Evolutionary conservation across 2,329 filamentous ascomycete genomes (phyloP), one percentile per base, ranked within the genome.

Genomic region (Pestalotiopsis fici): DNA sequence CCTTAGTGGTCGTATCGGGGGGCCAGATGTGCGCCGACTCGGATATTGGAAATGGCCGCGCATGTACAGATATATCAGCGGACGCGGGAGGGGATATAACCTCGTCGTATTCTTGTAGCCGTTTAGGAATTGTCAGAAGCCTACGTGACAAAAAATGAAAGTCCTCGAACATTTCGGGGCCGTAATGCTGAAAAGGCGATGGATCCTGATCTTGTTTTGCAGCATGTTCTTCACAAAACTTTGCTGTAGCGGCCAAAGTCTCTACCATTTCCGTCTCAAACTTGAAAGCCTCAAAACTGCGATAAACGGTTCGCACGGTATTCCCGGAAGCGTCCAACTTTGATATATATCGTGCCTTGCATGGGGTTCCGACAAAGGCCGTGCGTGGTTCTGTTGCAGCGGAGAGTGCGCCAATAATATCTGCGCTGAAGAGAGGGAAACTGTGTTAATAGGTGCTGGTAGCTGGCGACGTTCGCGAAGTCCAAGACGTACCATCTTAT

Each of bases 391-490:
- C 69, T 2, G 74, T 70, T 5, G 72, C 77, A 3, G 80, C 72
- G 6, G 75, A 70, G 21, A 74, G 72, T 31, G 79, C 77, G 9
- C 79, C 79, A 70, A 76, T 76, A 55, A 80, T 73, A 61, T 81
- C 79, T 63, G 78, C 78, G 67, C 78, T 80, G 65, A 62, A 47
- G 27, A 23, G 13, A 21, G 35, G 12, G n/a, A 54, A 39, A 54
- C 2, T 18, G 31, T 4, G 27, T 35, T 37, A 31, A 28, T 57
- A n/a, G n/a, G 3, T 35, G 15, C 43, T n/a, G n/a, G 4, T 1
- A 47, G n/a, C 7, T 47, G 15, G 15, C 57, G 12, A 31, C 5
- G 5, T 21, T 60, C 1, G 5, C 21, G 4, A n/a, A 35, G 12
- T 37, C 27, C 15, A 6, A 31, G 11, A 68, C 73, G 65, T 69